Conservation (phyloP, 148 eudicot genomes). For the Vaccinium myrtillus region DNA sequence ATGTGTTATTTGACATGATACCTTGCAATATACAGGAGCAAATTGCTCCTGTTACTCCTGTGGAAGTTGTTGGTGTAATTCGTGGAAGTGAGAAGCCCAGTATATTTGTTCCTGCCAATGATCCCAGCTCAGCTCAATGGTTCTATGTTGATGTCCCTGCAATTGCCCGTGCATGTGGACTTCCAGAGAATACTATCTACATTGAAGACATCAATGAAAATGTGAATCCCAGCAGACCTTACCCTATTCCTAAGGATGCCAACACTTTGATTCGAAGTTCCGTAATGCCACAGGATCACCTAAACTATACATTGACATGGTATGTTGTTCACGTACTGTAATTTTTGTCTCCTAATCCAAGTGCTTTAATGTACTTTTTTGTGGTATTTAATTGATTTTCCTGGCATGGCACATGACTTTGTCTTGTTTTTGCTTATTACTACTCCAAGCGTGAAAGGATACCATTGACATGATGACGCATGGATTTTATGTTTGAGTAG, state of each 20-base stretch:
- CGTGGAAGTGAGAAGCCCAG: slow-evolving; percentile 69
- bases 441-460: neutral
- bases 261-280: slow-evolving; percentile 74
- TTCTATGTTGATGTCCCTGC: slow-evolving; percentile 96
- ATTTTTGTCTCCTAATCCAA: neutral
- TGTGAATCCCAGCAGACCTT: slow-evolving; percentile 62
- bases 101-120: slow-evolving; percentile 91
- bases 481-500: neutral
- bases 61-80: slow-evolving; percentile 79
- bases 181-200: slow-evolving; percentile 71
- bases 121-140: slow-evolving; percentile 75
- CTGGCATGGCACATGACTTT: neutral
- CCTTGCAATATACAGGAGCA: slow-evolving; percentile 44
- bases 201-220: slow-evolving; percentile 72
- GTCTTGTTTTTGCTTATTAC: neutral
- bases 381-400: neutral
- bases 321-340: slow-evolving; percentile 30
- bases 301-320: slow-evolving; percentile 91
- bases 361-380: neutral
- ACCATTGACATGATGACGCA: neutral
- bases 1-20: neutral
- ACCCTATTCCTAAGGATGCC: slow-evolving; percentile 85
- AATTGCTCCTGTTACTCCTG: slow-evolving; percentile 35
- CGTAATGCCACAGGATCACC: slow-evolving; percentile 90
- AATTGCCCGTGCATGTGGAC: slow-evolving; percentile 61